Conservation (phyloP, 2,329 filamentous ascomycete species). For the Fusarium robinianum region DNA sequence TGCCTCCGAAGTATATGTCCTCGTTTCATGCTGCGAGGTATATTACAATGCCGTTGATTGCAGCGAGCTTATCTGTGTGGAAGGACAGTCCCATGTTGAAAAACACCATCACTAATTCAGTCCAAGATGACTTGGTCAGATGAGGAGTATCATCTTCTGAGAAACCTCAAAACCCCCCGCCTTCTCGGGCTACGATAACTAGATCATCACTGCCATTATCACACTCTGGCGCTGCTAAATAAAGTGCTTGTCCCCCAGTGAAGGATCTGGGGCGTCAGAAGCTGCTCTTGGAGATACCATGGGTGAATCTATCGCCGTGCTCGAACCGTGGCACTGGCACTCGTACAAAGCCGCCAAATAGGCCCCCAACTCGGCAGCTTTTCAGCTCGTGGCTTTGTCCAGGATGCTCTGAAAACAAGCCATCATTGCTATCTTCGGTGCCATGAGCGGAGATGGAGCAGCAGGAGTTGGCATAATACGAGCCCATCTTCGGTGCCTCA, state of each 20-base stretch:
- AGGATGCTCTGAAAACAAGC: constrained; percentile 1
- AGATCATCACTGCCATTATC: no score
- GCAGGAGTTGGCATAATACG: constrained; percentile 11
- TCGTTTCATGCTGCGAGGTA: no score
- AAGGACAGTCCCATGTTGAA: no score
- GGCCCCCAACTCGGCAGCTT: background rate
- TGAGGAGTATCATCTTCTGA: no score
- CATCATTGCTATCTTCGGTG: constrained; percentile 7
- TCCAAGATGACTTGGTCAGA: no score
- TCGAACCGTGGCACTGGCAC: background rate
- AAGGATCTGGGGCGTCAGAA: background rate
- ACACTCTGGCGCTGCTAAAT: background rate
- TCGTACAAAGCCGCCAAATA: background rate
- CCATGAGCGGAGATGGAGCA: constrained; percentile 12
- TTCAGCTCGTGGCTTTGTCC: background rate
- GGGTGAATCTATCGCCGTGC: constrained; percentile 35
- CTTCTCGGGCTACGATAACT: no score
- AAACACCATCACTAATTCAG: no score
- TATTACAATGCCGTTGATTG: no score
- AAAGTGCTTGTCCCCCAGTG: background rate
- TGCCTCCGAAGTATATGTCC: no score
- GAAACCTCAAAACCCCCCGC: background rate
- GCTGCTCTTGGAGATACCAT: constrained; percentile 38
- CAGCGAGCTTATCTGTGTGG: no score
- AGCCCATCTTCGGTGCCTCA: constrained; percentile 12